Conservation (phyloP, 2,329 filamentous ascomycete genomes). For the Sclerotinia trifoliorum region DNA sequence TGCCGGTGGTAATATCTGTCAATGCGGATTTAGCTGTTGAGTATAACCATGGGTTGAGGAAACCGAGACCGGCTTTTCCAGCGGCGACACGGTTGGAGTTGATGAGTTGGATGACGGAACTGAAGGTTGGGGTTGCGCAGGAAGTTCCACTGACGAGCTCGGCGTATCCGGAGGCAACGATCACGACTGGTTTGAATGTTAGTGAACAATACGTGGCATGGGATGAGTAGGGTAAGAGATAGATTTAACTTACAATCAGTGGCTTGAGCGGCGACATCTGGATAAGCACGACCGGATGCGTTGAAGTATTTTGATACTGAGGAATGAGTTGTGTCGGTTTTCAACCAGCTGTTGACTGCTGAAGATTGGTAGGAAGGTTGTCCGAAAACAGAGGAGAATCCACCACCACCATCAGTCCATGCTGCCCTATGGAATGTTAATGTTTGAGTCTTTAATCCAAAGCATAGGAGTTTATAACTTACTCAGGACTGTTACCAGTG, state of each 20-base stretch:
- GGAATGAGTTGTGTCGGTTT: slow-evolving; percentile 48
- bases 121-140: slow-evolving; percentile 56
- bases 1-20: slow-evolving; percentile 45
- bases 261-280: slow-evolving; percentile 56
- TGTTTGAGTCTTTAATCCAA: not conserved
- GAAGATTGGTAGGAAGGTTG: slow-evolving; percentile 45
- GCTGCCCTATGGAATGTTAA: slow-evolving; percentile 23
- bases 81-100: slow-evolving; percentile 59
- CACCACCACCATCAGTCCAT: slow-evolving; percentile 42
- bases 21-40: slow-evolving; percentile 41
- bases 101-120: slow-evolving; percentile 58
- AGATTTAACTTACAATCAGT: slow-evolving; percentile 46
- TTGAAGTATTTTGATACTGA: slow-evolving; percentile 49
- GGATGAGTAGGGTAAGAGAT: not conserved
- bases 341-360: slow-evolving; percentile 46
- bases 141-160: slow-evolving; percentile 50
- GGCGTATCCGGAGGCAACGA: slow-evolving; percentile 40
- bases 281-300: slow-evolving; percentile 48
- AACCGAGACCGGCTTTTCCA: slow-evolving; percentile 47
- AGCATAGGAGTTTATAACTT: slow-evolving; percentile 5
- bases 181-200: slow-evolving; percentile 37
- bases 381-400: slow-evolving; percentile 46
- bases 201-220: not conserved
- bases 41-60: slow-evolving; percentile 49
- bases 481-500: slow-evolving; percentile 33